phyloP scores from a whole-genome alignment of 2,329 filamentous ascomycete genomes.

The Didymella pomorum region DNA sequence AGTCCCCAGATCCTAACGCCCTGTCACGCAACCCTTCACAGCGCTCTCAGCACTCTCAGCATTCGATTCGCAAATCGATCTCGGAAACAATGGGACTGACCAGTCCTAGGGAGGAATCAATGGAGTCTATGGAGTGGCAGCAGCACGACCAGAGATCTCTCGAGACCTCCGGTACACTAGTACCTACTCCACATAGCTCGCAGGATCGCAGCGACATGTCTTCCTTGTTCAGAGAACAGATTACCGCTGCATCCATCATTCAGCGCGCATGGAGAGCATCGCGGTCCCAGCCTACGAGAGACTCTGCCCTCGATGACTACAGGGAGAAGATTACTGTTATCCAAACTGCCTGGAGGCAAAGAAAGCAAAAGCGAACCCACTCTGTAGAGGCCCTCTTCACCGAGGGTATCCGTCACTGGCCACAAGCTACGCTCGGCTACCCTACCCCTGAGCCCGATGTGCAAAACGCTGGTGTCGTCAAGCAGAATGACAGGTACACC shows the following conservation, averaged over 20 bases:
- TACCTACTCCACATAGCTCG: constrained; percentile 39
- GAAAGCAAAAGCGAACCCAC: constrained; percentile 39
- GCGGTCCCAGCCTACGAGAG: constrained; percentile 31
- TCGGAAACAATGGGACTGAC: constrained; percentile 42
- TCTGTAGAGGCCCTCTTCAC: constrained; percentile 45
- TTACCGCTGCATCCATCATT: constrained; percentile 46
- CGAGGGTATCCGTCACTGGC: constrained; percentile 45
- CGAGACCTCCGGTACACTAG: constrained; percentile 36
- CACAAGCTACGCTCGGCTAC: constrained; percentile 44
- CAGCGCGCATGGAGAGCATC: constrained; percentile 49
- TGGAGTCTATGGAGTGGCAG: constrained; percentile 41
- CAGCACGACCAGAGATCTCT: constrained; percentile 33
- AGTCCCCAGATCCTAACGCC: constrained; percentile 37
- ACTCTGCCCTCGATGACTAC: constrained; percentile 46
- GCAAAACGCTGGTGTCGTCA: constrained; percentile 27
- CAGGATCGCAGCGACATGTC: constrained; percentile 39
- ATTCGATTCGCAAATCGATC: constrained; percentile 46
- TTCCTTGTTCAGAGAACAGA: constrained; percentile 37
- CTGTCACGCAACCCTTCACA: constrained; percentile 43
- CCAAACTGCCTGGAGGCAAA: constrained; percentile 50
- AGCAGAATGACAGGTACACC: constrained; percentile 32
- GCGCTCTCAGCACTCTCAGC: constrained; percentile 45
- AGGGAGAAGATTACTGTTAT: constrained; percentile 50
- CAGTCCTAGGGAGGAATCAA: constrained; percentile 40
- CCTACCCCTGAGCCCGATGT: constrained; percentile 46